These are phyloP conservation scores for Knufia fluminis DNA, from an alignment of 2,329 filamentous ascomycete genomes.

Conservation along the genomic window DNA sequence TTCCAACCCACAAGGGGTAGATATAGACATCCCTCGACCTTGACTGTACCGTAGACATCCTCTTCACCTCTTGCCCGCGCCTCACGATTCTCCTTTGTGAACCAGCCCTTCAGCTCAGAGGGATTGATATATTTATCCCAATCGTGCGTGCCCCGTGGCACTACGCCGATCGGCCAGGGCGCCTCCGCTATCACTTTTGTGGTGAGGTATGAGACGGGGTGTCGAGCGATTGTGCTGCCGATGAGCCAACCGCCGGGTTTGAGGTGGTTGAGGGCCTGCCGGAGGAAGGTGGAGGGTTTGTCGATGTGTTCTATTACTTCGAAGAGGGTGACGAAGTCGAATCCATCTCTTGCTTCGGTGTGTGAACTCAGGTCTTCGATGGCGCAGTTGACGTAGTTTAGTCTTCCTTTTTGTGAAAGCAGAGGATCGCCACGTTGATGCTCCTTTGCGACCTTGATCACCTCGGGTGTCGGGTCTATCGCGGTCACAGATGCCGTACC, in stretches of 20 bases:
- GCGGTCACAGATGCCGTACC: conserved; percentile 35
- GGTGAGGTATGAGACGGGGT: conserved; percentile 79
- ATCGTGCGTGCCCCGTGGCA: conserved; percentile 88
- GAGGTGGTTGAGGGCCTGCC: conserved; percentile 63
- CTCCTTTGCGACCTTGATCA: conserved; percentile 55
- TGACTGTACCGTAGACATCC: conserved; percentile 43
- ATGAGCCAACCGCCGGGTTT: conserved; percentile 89
- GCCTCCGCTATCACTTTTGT: conserved; percentile 87
- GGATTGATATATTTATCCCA: conserved; percentile 95
- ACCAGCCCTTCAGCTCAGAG: conserved; percentile 52
- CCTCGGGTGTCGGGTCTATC: conserved; percentile 35
- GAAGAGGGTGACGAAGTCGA: conserved; percentile 78
- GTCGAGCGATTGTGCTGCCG: conserved; percentile 83
- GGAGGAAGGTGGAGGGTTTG: conserved; percentile 63
- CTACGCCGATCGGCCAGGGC: conserved; percentile 56
- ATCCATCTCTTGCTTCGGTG: conserved; percentile 31
- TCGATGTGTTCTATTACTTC: conserved; percentile 94
- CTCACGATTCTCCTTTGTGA: conserved; percentile 33
- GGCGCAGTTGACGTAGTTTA: conserved; percentile 65
- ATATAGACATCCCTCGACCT: conserved; percentile 72
- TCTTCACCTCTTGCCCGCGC: conserved; percentile 13
- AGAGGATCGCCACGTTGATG: conserved; percentile 68
- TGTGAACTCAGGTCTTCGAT: conserved; percentile 56
- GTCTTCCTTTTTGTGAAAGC: conserved; percentile 46
- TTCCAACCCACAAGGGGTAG: conserved; percentile 86